Percentiles rank a stretch among this genome's conserved stretches.
These are phyloP conservation scores for Dalbergia cochinchinensis DNA, from an alignment of 306 rosid genomes.

Conservation along the genomic window DNA sequence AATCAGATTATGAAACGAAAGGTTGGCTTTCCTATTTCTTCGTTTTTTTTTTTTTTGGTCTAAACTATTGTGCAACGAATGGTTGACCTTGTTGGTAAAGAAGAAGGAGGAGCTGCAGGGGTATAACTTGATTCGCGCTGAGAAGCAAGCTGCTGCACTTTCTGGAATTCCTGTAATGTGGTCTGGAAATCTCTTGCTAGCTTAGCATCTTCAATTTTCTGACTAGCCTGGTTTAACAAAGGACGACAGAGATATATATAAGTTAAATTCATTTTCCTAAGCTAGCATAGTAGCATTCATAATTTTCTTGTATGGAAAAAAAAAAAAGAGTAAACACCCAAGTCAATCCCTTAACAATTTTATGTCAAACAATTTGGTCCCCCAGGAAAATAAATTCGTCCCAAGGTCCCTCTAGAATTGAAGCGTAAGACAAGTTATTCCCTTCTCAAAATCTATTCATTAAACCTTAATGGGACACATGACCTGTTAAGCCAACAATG, in stretches of 20 bases:
- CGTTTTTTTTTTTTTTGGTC: background rate
- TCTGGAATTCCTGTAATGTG: conserved; percentile 79
- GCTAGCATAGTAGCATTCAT: background rate
- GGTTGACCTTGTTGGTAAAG: conserved; percentile 54
- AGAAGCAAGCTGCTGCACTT: conserved; percentile 77
- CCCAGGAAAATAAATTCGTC: too few relatives aligned
- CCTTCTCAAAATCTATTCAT: too few relatives aligned
- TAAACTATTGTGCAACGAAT: conserved; percentile 15
- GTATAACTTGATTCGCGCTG: conserved; percentile 74
- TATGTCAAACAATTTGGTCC: too few relatives aligned
- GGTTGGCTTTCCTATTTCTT: too few relatives aligned
- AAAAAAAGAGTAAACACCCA: too few relatives aligned
- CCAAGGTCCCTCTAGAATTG: too few relatives aligned
- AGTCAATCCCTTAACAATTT: too few relatives aligned
- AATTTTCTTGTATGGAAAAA: background rate
- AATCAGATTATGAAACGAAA: background rate
- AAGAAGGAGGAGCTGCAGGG: conserved; percentile 53
- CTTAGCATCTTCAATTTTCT: conserved; percentile 80
- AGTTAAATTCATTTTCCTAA: background rate
- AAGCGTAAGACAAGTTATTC: too few relatives aligned
- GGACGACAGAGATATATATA: background rate
- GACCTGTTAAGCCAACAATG: too few relatives aligned
- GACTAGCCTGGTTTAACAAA: conserved; percentile 55
- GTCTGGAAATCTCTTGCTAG: conserved; percentile 85
- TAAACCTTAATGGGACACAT: too few relatives aligned